Percentiles rank a stretch among this genome's conserved stretches.
Evolutionary conservation across 768 basidiomycete genomes (phyloP).

Genomic region (Myochromella boudieri): DNA sequence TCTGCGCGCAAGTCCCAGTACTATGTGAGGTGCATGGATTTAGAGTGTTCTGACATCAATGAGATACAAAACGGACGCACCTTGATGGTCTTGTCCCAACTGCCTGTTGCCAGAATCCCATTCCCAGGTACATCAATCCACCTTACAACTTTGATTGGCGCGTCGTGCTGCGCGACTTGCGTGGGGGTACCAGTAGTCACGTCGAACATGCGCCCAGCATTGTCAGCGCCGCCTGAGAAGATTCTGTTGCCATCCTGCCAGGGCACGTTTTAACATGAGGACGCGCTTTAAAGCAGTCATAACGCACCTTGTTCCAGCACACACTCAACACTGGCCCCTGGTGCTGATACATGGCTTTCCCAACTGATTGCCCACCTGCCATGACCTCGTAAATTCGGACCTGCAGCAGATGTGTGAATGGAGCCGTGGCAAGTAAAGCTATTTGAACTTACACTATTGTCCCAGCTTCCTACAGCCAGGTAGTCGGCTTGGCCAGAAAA

Average conservation of each 20-base stretch:
- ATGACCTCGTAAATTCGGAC: constrained; percentile 93
- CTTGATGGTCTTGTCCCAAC: constrained; percentile 98
- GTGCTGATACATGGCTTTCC: constrained; percentile 89
- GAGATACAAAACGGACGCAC: constrained; percentile 38
- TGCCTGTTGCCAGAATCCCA: constrained; percentile 86
- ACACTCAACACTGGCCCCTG: constrained; percentile 87
- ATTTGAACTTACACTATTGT: constrained; percentile 71
- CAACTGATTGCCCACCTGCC: constrained; percentile 74
- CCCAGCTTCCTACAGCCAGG: constrained; percentile 93
- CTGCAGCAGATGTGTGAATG: constrained; percentile 37
- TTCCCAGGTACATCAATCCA: constrained; percentile 78
- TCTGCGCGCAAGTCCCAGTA: constrained; percentile 90
- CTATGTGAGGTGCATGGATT: constrained; percentile 34
- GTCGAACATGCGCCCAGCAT: constrained; percentile 93
- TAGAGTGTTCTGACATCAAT: neutral
- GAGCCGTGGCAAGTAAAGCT: neutral
- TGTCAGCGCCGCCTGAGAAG: constrained; percentile 92
- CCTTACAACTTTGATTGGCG: constrained; percentile 78
- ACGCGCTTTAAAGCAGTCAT: neutral
- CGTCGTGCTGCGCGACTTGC: constrained; percentile 91
- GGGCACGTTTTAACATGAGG: constrained; percentile 7
- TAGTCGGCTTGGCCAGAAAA: constrained; percentile 88
- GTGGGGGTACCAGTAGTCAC: constrained; percentile 75
- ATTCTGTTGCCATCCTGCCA: constrained; percentile 87
- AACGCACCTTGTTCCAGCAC: constrained; percentile 86